These are phyloP conservation scores for Stylosanthes scabra DNA, from an alignment of 331 rosid species.

Conservation along the genomic window DNA sequence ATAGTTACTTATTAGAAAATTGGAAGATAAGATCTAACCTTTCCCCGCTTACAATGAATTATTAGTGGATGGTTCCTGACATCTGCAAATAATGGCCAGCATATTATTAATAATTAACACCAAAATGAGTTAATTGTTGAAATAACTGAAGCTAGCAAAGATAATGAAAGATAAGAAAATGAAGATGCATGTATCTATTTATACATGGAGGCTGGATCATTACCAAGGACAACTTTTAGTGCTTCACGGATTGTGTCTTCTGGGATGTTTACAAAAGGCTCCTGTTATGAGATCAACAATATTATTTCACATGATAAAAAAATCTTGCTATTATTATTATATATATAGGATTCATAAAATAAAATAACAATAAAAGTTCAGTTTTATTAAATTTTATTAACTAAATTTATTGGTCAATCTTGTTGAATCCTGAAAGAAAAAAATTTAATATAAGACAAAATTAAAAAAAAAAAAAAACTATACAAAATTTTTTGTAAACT, in stretches of 20 bases:
- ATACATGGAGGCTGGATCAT: constrained; percentile 1
- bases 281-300: constrained; percentile 57
- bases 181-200: not conserved
- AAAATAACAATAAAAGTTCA: constrained; percentile 13
- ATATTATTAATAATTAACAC: constrained; percentile 16
- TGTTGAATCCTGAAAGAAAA: too few species aligned
- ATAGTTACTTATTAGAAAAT: not conserved
- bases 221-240: constrained; percentile 89
- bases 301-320: constrained; percentile 28
- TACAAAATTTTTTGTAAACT: too few species aligned
- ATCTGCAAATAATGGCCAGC: constrained; percentile 56
- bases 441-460: too few species aligned
- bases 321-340: constrained; percentile 20
- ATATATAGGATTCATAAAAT: too few species aligned
- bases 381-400: not conserved
- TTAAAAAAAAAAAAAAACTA: too few species aligned
- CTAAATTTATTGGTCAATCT: not conserved
- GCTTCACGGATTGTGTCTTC: constrained; percentile 91
- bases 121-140: constrained; percentile 9
- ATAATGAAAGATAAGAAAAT: constrained; percentile 24
- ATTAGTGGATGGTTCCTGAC: constrained; percentile 91
- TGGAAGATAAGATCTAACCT: constrained; percentile 53
- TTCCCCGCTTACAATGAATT: constrained; percentile 96
- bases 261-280: constrained; percentile 96
- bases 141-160: constrained; percentile 14